phyloP scores from a whole-genome alignment of 768 basidiomycete genomes.

The Podaxis carcinomalis region DNA sequence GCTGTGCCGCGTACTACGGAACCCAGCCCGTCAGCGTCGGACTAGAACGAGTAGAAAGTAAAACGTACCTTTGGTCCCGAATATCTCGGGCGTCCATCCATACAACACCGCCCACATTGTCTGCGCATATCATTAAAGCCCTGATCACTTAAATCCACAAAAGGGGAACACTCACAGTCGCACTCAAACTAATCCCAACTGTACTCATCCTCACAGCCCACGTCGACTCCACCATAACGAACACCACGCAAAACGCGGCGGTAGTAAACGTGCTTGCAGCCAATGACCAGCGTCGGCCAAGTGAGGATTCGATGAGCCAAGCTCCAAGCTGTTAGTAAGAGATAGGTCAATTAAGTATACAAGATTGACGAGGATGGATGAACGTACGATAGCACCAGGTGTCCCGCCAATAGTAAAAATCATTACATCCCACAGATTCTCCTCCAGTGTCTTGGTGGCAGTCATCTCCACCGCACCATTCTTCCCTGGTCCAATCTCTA shows the following conservation, averaged over 20 bases:
- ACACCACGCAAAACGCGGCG: conserved; percentile 67
- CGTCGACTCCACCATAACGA: conserved; percentile 54
- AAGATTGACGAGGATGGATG: conserved; percentile 2
- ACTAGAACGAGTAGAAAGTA: neutral
- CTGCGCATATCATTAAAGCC: conserved; percentile 25
- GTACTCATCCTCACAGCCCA: conserved; percentile 63
- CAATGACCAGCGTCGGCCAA: conserved; percentile 72
- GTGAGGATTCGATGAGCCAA: conserved; percentile 64
- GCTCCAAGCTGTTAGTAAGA: conserved; percentile 69
- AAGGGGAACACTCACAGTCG: conserved; percentile 45
- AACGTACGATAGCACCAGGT: conserved; percentile 75
- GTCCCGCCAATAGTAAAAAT: conserved; percentile 82
- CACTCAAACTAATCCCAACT: conserved; percentile 72
- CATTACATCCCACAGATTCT: conserved; percentile 80
- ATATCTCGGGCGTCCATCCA: conserved; percentile 88
- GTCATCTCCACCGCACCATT: conserved; percentile 15
- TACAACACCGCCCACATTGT: conserved; percentile 88
- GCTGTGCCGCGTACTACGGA: conserved; percentile 76
- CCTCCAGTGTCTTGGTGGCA: conserved; percentile 42
- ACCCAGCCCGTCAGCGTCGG: neutral
- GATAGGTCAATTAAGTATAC: neutral
- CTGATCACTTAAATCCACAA: neutral
- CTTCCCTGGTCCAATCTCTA: conserved; percentile 52
- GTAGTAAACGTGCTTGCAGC: conserved; percentile 75
- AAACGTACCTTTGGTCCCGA: conserved; percentile 65